A percentile compares a stretch with the other conserved stretches of the same genome.
These are phyloP conservation scores for Blastobotrys persicus DNA, from an alignment of 1,139 yeast species.

Conservation along the genomic window DNA sequence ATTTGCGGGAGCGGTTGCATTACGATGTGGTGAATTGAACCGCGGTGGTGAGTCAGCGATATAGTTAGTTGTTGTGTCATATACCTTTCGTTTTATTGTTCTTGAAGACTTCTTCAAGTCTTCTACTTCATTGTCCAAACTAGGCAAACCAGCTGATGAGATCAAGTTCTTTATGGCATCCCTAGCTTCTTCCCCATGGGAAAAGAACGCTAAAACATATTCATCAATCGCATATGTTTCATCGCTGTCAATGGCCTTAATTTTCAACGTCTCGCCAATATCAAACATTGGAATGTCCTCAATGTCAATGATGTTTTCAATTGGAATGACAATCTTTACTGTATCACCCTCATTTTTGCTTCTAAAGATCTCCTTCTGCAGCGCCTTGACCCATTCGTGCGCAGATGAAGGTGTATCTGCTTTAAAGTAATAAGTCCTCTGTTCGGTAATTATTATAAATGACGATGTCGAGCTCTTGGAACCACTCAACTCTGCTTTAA, in stretches of 20 bases:
- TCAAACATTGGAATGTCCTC: constrained; percentile 54
- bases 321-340: constrained; percentile 75
- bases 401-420: constrained; percentile 77
- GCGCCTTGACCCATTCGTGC: constrained; percentile 70
- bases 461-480: constrained; percentile 31
- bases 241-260: constrained; percentile 51
- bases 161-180: constrained; percentile 23
- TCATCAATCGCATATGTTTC: constrained; percentile 60
- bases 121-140: constrained; percentile 15
- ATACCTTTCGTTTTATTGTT: constrained; percentile 7
- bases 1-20: neutral
- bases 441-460: constrained; percentile 47
- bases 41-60: neutral
- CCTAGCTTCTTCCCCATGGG: constrained; percentile 21
- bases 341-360: constrained; percentile 67
- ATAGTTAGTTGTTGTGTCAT: constrained; percentile 6
- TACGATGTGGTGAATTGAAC: neutral
- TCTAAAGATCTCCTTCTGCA: constrained; percentile 76
- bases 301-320: constrained; percentile 61
- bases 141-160: constrained; percentile 22
- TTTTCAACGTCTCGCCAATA: constrained; percentile 46
- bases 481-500: constrained; percentile 51
- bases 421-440: constrained; percentile 59
- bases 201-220: constrained; percentile 66
- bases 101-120: constrained; percentile 8